Evolutionary conservation across 2,329 filamentous ascomycete species (phyloP).

Genomic region (Penicillium italicum): DNA sequence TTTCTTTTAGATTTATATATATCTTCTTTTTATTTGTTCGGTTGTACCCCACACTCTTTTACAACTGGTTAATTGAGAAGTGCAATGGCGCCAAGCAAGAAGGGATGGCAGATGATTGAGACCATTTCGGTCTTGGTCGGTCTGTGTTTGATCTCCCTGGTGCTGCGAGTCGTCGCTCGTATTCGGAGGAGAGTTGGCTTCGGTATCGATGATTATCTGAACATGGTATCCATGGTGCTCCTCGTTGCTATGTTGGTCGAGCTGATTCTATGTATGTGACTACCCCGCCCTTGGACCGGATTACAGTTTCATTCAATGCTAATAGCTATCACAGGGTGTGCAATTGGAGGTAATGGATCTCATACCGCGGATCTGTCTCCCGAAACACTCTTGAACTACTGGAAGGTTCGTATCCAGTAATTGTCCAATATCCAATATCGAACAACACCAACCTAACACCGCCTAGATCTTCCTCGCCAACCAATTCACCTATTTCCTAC

Average conservation of each 20-base stretch:
- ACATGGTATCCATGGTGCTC: constrained; percentile 24
- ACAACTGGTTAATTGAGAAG: not conserved
- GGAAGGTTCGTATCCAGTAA: constrained; percentile 23
- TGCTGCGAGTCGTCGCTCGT: constrained; percentile 27
- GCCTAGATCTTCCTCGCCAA: constrained; percentile 36
- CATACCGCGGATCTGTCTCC: constrained; percentile 21
- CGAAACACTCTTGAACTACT: constrained; percentile 28
- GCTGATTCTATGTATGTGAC: constrained; percentile 29
- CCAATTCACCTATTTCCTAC: constrained; percentile 35
- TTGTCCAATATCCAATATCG: not conserved
- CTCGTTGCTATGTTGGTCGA: constrained; percentile 32
- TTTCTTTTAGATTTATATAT: too few relatives aligned
- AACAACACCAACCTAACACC: not conserved
- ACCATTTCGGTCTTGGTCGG: constrained; percentile 31
- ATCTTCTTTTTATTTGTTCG: constrained; percentile 9
- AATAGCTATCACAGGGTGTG: constrained; percentile 27
- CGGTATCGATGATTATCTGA: constrained; percentile 33
- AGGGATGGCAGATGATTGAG: constrained; percentile 30
- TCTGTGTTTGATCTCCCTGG: constrained; percentile 25
- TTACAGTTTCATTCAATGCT: not conserved
- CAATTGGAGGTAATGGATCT: constrained; percentile 31
- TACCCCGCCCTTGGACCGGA: not conserved
- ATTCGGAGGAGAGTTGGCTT: constrained; percentile 29
- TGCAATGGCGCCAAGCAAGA: constrained; percentile 26
- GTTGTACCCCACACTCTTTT: not conserved